Base-by-base conservation (phyloP, 192 early-diverging fungal genomes). In the Radiomyces spectabilis region DNA sequence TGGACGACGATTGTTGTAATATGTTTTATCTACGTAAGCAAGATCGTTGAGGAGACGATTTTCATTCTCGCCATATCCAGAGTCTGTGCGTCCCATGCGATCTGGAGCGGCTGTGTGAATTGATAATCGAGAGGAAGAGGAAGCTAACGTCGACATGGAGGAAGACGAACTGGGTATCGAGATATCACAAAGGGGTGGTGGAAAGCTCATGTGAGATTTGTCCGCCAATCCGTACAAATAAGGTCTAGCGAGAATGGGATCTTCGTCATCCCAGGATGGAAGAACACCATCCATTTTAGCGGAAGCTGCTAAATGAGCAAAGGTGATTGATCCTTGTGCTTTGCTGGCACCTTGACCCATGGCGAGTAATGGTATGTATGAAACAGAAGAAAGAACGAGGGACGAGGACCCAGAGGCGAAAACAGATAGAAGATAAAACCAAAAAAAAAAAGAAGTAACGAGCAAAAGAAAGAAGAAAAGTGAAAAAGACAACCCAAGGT, bases 1-100 rank as follows among this genome's bases (percentile, higher is more conserved):
- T n/a, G n/a, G n/a, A n/a, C n/a, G n/a, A n/a, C n/a, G n/a, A 19
- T 48, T 13, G 46, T 21, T 27, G 46, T 48, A 48, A 26, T 48
- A 48, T 29, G 30, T 21, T 4, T 48, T 21, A 15, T 48, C 27
- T 4, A 48, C 46, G 30, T 48, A 48, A 27, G 15, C 21, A 6
- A 48, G 24, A 31, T 48, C 46, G 7, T 48, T 25, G 7, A 15
- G 25, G 5, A 48, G 21, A 6, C 12, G 26, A 25, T 48, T 13
- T 8, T 35, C 33, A 8, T 35, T 5, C 5, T 35, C 33, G 5
- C 8, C 46, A 31, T 48, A 48, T 7, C 46, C 46, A 12, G 46
- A 48, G 1, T 48, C 46, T 25, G 24, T 48, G 4, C 46, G 9
- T 21, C 15, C 46, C 15, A 48, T 21, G 21, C 30, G 33, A 8